Base-by-base conservation (phyloP, 768 basidiomycete genomes). In the Infundibulicybe gibba region DNA sequence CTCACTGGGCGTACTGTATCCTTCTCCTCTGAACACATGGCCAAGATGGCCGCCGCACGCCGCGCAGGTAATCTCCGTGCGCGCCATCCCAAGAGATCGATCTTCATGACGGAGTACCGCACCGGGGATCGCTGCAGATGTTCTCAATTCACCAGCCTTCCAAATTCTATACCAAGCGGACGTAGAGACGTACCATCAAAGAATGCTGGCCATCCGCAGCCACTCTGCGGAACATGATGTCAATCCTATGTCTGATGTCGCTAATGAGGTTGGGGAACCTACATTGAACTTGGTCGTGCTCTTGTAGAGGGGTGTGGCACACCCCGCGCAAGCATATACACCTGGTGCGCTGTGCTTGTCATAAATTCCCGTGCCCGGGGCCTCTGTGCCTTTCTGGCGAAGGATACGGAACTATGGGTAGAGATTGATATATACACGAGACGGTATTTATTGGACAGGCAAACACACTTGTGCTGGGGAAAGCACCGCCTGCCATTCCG, bases 131-230 rank as follows among this genome's bases (percentile, higher is more conserved):
- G 93, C 92, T 90, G 51, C 30, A 30, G 35, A 34, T n/a, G 38
- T 20, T 38, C 13, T 41, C 20, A 25, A 25, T 25, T 4, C 25
- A 25, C 25, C 4, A 25, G 25, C 25, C 25, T 8, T 25, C 25
- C 25, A 25, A 6, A 16, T 13, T 38, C 15, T 11, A 16, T 13
- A 5, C 31, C 13, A n/a, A 14, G 31, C 17, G 30, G 15, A 37
- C 11, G 32, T 19, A 30, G 31, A 21, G 8, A 55, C 68, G 47
- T 51, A 87, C 88, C 88, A 61, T 95, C 94, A 61, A 87, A 97
- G 76, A 97, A 97, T 1, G 94, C 91, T n/a, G 94, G 94, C 94
- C 94, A 97, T 17, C 94, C 94, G 58, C 91, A 95, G 6, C 92
- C 91, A 49, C 90, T 93, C 76, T 77, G 44, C 17, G 14, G 40